Conservation (phyloP, 108 stramenopile species). For the Stephanodiscus triporus region DNA sequence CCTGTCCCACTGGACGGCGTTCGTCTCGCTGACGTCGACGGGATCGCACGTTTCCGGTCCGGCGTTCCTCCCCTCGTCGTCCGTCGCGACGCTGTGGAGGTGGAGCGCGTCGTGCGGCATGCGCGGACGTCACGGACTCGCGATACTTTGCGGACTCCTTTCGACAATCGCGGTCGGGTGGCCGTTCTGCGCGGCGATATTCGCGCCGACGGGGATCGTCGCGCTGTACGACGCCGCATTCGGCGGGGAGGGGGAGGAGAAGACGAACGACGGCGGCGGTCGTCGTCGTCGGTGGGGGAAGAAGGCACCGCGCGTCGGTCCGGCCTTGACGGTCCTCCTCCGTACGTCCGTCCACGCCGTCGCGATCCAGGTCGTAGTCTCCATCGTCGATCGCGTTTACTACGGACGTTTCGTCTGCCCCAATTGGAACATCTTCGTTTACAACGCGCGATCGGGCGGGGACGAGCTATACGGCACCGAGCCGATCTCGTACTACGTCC, state of each 20-base stretch:
- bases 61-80: constrained; percentile 89
- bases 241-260: neutral
- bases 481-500: constrained; percentile 90
- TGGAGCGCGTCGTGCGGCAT: constrained; percentile 57
- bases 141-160: constrained; percentile 70
- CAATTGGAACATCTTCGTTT: constrained; percentile 75
- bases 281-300: neutral
- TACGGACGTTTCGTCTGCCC: constrained; percentile 69
- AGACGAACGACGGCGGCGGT: neutral
- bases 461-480: constrained; percentile 97
- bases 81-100: constrained; percentile 68
- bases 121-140: constrained; percentile 35
- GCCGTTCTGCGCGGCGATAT: constrained; percentile 96
- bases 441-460: constrained; percentile 83
- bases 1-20: constrained; percentile 53
- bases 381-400: constrained; percentile 65
- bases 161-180: constrained; percentile 90
- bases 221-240: constrained; percentile 53
- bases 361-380: constrained; percentile 55
- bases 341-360: constrained; percentile 42
- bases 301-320: neutral
- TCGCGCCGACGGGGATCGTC: constrained; percentile 86
- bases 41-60: constrained; percentile 80
- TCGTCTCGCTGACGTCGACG: constrained; percentile 61
- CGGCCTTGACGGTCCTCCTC: constrained; percentile 16